Evolutionary conservation across 2,329 filamentous ascomycete species (phyloP).

Genomic region (Fusarium setosum): DNA sequence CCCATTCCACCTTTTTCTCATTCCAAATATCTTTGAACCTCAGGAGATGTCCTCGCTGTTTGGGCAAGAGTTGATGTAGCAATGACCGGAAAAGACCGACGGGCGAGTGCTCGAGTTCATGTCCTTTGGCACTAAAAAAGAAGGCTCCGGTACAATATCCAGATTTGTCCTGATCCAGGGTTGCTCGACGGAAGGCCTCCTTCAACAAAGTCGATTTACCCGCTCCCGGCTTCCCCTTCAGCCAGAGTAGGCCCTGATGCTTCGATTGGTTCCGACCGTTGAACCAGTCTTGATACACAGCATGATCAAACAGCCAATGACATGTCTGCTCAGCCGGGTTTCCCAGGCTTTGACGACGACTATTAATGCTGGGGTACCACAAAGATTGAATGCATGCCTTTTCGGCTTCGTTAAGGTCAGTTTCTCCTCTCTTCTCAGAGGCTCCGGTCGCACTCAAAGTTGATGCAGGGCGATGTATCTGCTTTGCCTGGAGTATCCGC

Average conservation of each 20-base stretch:
- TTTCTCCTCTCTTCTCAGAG: too few relatives aligned
- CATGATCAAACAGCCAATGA: slow-evolving; percentile 5
- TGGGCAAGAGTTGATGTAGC: slow-evolving; percentile 4
- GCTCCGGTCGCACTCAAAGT: too few relatives aligned
- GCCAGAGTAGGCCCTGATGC: neutral
- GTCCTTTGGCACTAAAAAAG: slow-evolving; percentile 15
- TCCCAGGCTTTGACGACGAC: neutral
- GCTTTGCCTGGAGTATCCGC: neutral
- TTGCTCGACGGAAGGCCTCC: slow-evolving; percentile 6
- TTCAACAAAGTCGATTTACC: slow-evolving; percentile 25
- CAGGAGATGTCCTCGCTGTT: neutral
- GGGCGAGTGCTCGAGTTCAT: neutral
- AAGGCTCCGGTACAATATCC: slow-evolving; percentile 1
- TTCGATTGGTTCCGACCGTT: neutral
- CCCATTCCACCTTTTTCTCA: neutral
- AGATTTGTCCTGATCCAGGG: neutral
- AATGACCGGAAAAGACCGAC: slow-evolving; percentile 5
- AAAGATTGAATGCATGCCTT: neutral
- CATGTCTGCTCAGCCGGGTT: neutral
- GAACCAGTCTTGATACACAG: slow-evolving; percentile 6
- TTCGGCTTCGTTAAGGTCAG: neutral
- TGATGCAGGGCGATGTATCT: neutral
- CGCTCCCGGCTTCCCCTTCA: slow-evolving; percentile 18
- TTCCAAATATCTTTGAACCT: neutral
- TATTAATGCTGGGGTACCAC: slow-evolving; percentile 10